Conservation (phyloP, 1,284 basidiomycete species). For the Exobasidium cylindrosporum region DNA sequence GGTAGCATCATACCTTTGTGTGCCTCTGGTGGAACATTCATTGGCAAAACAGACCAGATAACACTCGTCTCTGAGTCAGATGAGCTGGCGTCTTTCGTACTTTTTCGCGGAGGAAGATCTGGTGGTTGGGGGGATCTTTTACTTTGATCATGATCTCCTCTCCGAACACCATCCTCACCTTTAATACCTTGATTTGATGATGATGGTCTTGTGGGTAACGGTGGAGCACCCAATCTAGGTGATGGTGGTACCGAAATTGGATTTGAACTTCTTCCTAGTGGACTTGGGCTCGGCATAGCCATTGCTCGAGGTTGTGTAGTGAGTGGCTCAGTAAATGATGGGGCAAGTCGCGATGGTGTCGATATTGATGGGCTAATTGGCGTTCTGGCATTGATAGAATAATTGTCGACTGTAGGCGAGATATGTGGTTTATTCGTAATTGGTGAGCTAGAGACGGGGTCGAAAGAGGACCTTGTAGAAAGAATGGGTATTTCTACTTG, state of each 20-base stretch:
- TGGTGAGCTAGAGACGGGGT: background rate
- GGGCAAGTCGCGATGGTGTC: background rate
- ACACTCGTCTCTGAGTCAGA: background rate
- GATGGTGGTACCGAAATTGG: background rate
- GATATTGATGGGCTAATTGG: background rate
- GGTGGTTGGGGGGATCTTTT: background rate
- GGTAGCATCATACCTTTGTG: conserved; percentile 11
- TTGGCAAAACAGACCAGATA: background rate
- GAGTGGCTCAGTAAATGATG: background rate
- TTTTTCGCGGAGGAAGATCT: background rate
- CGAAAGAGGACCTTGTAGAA: background rate
- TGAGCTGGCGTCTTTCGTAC: background rate
- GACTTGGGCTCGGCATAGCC: conserved; percentile 14
- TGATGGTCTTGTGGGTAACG: background rate
- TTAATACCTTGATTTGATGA: background rate
- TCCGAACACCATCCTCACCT: background rate
- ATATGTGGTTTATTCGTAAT: background rate
- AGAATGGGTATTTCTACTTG: background rate
- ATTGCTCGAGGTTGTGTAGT: conserved; percentile 12
- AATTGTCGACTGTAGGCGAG: background rate
- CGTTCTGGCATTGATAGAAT: background rate
- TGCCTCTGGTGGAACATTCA: conserved; percentile 3
- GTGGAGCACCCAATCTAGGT: background rate
- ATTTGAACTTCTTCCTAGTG: background rate
- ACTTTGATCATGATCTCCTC: background rate